Evolutionary conservation across 495 filamentous ascomycete species (phyloP), one percentile per base, ranked within the genome.

Genomic region (Aspergillus heteromorphus): DNA sequence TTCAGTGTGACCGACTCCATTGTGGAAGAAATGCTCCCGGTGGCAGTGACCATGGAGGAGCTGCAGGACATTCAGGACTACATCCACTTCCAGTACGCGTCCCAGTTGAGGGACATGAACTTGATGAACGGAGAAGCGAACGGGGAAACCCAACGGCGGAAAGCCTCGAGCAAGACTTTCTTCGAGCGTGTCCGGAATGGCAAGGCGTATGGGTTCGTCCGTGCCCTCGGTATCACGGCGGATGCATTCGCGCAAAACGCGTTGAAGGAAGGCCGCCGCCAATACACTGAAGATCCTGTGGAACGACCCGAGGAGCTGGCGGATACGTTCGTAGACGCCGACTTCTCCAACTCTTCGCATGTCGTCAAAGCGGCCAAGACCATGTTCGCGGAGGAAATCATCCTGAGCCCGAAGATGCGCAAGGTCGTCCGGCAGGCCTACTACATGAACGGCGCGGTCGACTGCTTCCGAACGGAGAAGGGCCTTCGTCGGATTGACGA

Each of bases 1-100:
- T 73, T 72, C 23, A 76, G 68, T 4, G 67, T 85, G 17, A 60
- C 70, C 10, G 74, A 80, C 43, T 55, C 58, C 50, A 82, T 88
- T 30, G 79, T 95, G 48, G 88, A 95, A n/a, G 86, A 89, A 51
- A 85, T 95, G 76, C 79, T 93, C 31, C 77, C 77, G 4, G 70
- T 81, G 30, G 92, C 91, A 2, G 79, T 79, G 6, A 89, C 84
- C 0, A 90, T 93, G 76, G 93, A 98, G 58, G 92, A 97, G 63
- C 75, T 98, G 13, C 95, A 98, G 65, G 93, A 98, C 69, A 70
- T 98, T 14, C 92, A 97, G 62, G 93, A 98, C 58, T 97, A 97
- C 62, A 76, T 98, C 50, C 89, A 97, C 69, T 98, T 97, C 72
- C 89, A 92, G 59, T 96, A 97, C 61, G 83, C 89, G 17, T 74